Percentiles rank a stretch among this genome's conserved stretches.
phyloP scores from a whole-genome alignment of 306 rosid genomes.

The Pachyrhizus erosus region DNA sequence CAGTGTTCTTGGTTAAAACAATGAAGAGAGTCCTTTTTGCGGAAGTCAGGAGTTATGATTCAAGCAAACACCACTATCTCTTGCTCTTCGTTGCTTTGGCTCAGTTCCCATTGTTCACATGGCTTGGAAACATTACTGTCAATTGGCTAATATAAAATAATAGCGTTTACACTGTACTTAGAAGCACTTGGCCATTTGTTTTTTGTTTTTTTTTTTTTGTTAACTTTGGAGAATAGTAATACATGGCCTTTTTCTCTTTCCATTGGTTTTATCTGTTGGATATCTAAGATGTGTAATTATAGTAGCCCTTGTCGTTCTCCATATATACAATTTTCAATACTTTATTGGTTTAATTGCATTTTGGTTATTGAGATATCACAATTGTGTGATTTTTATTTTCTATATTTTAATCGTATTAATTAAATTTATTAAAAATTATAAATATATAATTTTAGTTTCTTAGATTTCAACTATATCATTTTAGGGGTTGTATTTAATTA shows the following conservation, averaged over 20 bases:
- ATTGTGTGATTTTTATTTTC: too few relatives aligned
- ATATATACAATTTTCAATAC: not conserved
- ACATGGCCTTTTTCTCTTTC: conserved; percentile 14
- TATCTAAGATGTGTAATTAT: conserved; percentile 13
- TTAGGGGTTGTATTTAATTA: too few relatives aligned
- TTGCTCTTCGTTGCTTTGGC: conserved; percentile 88
- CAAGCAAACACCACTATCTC: conserved; percentile 90
- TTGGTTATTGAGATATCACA: too few relatives aligned
- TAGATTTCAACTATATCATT: too few relatives aligned
- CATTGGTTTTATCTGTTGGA: not conserved
- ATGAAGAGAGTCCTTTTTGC: conserved; percentile 96
- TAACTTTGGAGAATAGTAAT: conserved; percentile 25
- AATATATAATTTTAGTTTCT: too few relatives aligned
- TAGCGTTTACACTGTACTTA: conserved; percentile 42
- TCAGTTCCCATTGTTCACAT: conserved; percentile 88
- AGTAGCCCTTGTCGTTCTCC: not conserved
- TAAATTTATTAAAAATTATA: too few relatives aligned
- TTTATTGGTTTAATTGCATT: too few relatives aligned
- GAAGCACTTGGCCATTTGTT: conserved; percentile 27
- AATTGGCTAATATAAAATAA: conserved; percentile 78
- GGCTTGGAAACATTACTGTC: conserved; percentile 93
- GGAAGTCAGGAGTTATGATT: conserved; percentile 85
- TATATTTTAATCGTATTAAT: too few relatives aligned
- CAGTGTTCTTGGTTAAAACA: conserved; percentile 91
- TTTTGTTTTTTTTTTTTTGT: conserved; percentile 22